A percentile compares a stretch with the other conserved stretches of the same genome.
phyloP scores from a whole-genome alignment of 805 yeast species.

The Sugiyamaella floridensis region DNA sequence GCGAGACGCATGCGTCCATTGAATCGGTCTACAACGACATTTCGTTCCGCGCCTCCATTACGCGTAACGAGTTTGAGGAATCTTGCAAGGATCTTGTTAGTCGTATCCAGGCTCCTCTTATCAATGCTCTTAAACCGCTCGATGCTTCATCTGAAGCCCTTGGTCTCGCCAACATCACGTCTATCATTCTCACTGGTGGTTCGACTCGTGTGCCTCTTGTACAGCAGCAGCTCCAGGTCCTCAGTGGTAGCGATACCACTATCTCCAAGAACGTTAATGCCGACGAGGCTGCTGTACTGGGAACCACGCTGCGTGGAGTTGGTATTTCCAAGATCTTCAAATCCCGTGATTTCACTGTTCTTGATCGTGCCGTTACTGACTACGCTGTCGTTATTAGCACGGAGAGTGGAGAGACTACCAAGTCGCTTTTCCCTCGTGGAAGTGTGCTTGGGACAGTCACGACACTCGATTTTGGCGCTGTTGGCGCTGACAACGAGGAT shows the following conservation, averaged over 20 bases:
- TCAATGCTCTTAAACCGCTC: conserved; percentile 38
- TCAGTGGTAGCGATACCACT: conserved; percentile 52
- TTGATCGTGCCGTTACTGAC: conserved; percentile 48
- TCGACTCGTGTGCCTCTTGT: conserved; percentile 85
- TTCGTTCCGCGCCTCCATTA: conserved; percentile 61
- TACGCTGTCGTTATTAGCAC: conserved; percentile 36
- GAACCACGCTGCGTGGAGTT: conserved; percentile 81
- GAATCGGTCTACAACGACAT: conserved; percentile 68
- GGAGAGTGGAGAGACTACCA: conserved; percentile 23
- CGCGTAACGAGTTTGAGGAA: conserved; percentile 78
- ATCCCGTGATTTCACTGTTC: conserved; percentile 51
- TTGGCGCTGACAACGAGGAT: not conserved
- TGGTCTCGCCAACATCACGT: conserved; percentile 37
- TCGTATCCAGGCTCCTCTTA: conserved; percentile 49
- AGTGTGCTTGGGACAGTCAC: conserved; percentile 30
- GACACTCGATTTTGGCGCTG: not conserved
- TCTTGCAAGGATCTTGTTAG: conserved; percentile 37
- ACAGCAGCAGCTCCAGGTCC: conserved; percentile 49
- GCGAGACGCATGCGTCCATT: conserved; percentile 66
- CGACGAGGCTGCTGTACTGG: conserved; percentile 89
- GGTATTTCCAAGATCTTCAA: conserved; percentile 61
- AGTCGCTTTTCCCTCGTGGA: conserved; percentile 43
- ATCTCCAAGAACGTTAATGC: conserved; percentile 80
- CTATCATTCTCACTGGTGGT: conserved; percentile 85
- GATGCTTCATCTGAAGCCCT: conserved; percentile 25